Evolutionary conservation across 495 filamentous ascomycete genomes (phyloP).

Genomic region (Glarea lozoyensis): DNA sequence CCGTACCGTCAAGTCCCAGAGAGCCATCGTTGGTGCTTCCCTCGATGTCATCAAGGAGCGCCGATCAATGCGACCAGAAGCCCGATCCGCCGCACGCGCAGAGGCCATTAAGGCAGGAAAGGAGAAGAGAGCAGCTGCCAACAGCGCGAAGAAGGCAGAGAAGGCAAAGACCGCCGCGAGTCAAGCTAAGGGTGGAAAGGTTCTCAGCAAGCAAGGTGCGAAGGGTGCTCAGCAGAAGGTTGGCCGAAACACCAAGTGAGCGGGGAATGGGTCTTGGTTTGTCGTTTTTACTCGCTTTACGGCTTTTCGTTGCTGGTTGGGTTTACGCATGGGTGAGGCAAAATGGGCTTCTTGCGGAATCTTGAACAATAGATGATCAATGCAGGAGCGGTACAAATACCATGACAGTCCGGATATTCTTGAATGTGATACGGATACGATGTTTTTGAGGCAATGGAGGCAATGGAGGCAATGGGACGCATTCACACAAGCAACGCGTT

Average conservation of each 20-base stretch:
- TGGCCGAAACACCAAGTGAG: constrained; percentile 76
- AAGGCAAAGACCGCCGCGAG: constrained; percentile 88
- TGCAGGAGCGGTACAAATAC: constrained; percentile 14
- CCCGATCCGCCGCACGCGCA: constrained; percentile 81
- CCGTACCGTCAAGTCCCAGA: constrained; percentile 96
- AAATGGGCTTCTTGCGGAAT: constrained; percentile 20
- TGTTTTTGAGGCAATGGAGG: too few relatives aligned
- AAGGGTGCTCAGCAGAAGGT: constrained; percentile 87
- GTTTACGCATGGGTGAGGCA: constrained; percentile 22
- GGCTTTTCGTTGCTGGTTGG: constrained; percentile 15
- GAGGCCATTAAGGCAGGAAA: constrained; percentile 92
- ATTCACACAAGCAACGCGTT: too few relatives aligned
- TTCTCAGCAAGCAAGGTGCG: constrained; percentile 92
- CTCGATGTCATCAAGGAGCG: constrained; percentile 99
- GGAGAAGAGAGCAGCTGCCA: constrained; percentile 85
- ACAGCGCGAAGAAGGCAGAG: constrained; percentile 94
- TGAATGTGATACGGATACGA: too few relatives aligned
- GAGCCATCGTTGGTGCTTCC: constrained; percentile 96
- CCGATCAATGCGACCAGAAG: constrained; percentile 85
- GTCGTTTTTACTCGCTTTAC: constrained; percentile 13
- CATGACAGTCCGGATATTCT: too few relatives aligned
- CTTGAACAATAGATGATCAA: constrained; percentile 20
- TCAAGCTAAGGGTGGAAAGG: constrained; percentile 69
- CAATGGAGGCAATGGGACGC: too few relatives aligned
- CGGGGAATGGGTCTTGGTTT: neutral